Evolutionary conservation across 1,139 yeast genomes (phyloP).

Genomic region (Lodderomyces margitis): DNA sequence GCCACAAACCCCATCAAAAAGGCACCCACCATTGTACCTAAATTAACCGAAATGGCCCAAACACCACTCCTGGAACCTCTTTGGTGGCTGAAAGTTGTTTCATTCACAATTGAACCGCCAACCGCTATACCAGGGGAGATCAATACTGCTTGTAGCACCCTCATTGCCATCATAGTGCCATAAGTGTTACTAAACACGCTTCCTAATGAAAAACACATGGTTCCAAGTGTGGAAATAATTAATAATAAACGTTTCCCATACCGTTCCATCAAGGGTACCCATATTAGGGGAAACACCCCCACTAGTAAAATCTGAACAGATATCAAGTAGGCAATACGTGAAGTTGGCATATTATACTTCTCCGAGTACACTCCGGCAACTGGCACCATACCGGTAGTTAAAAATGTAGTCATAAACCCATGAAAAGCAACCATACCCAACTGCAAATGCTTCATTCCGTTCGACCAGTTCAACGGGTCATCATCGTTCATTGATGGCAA

Average conservation of each 20-base stretch:
- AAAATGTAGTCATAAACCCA: constrained; percentile 21
- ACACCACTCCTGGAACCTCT: constrained; percentile 21
- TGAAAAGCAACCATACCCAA: constrained; percentile 20
- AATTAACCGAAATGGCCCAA: constrained; percentile 20
- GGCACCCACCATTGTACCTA: constrained; percentile 23
- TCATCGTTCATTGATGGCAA: constrained; percentile 18
- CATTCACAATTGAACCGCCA: constrained; percentile 20
- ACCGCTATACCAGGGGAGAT: constrained; percentile 21
- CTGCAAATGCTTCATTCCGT: constrained; percentile 14
- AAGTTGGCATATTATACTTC: constrained; percentile 14
- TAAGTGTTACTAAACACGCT: constrained; percentile 17
- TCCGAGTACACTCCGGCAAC: constrained; percentile 16
- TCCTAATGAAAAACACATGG: constrained; percentile 19
- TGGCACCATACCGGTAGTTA: constrained; percentile 22
- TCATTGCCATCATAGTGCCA: constrained; percentile 17
- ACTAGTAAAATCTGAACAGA: constrained; percentile 19
- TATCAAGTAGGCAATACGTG: constrained; percentile 17
- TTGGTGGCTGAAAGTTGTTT: constrained; percentile 21
- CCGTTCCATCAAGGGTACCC: constrained; percentile 21
- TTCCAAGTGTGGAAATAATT: constrained; percentile 16
- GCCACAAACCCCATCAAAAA: constrained; percentile 23
- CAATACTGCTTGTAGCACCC: constrained; percentile 18
- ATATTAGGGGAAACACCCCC: constrained; percentile 20
- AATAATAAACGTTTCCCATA: constrained; percentile 19
- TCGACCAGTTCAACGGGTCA: constrained; percentile 22